Evolutionary conservation across 495 filamentous ascomycete genomes (phyloP), one percentile per base, ranked within the genome.

Genomic region (Tuber melanosporum): DNA sequence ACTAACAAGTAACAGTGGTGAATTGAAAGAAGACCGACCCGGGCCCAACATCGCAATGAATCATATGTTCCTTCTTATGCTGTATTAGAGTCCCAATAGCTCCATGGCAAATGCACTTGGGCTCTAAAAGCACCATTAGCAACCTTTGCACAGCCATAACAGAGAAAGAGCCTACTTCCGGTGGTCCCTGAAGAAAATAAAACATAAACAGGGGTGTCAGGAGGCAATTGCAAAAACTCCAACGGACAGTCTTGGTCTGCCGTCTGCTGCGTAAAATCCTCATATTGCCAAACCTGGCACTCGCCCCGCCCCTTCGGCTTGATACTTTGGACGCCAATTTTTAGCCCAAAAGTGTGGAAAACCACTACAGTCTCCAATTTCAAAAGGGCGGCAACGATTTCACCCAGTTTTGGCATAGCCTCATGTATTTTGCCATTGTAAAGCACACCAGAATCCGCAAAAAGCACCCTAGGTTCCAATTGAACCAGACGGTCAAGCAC

Each of bases 61-160:
- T 86, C 74, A 90, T 87, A 83, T 95, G 93, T 83, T 97, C 94
- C 82, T 98, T 98, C 85, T 97, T 97, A 84, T 97, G 94, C 83
- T 97, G 94, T 45, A 97, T 88, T 15, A 97, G 85, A 2, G 94
- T 97, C 1, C 94, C 94, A 71, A 95, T 87, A 4, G 94, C 91
- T 0, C 93, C 93, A 84, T 97, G 94, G 3, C 95, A 91, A 79
- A 97, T 97, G 78, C 94, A 94, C 80, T 97, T 97, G 0, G 94
- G 94, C 41, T 94, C 78, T 80, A 20, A n/a, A 39, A 44, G 1
- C 14, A 19, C 32, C 14, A 44, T 78, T 45, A 79, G 75, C 73
- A 41, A 41, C 41, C 26, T 10, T 36, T 41, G 36, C n/a, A 42
- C 22, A 47, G 32, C 46, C 45, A 6, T 36, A 41, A 43, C n/a